Base-by-base conservation (phyloP, 2,329 filamentous ascomycete species). In the Aspergillus glaucus region DNA sequence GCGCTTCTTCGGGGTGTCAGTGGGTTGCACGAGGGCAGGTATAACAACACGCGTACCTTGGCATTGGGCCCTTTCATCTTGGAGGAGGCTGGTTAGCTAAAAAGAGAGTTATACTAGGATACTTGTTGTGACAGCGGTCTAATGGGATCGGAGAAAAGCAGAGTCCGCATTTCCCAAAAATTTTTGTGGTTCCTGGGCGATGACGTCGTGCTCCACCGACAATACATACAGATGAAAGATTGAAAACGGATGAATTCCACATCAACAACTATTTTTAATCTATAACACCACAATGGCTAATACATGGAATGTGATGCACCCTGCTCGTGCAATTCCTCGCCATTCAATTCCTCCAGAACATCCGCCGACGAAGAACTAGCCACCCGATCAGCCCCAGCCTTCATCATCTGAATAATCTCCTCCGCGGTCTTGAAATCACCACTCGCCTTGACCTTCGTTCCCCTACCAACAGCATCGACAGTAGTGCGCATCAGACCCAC, bases 371-470 rank as follows among this genome's bases (percentile, higher is more conserved):
- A 72, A 62, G 78, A 81, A 4, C 77, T 76, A 6, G 80, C 80
- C 52, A 84, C 68, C 36, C 80, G 69, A 37, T 70, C 73, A 1
- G 80, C 80, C 1, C 80, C 80, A 2, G 77, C 75, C 56, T 77
- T 73, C 22, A 82, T 57, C 78, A 83, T 81, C 54, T 65, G 68
- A 42, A 75, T 56, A 49, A 75, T 76, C 51, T 79, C 76, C 43
- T 71, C 72, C 17, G 76, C 60, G 15, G 71, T 75, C 53, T 77
- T 67, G 1, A 83, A 69, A 0, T 79, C 80, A 3, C 80, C 80
- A 51, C 76, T 79, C 6, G 80, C 80, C 63, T 83, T 82, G 42
- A 83, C 78, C 47, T 74, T 66, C 67, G 78, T 57, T 44, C 62
- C 56, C 53, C 62, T 54, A 48, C 67, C 69, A n/a, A 78, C 56